Conservation (phyloP, 2,329 filamentous ascomycete genomes). For the Pyrenochaeta sp. region DNA sequence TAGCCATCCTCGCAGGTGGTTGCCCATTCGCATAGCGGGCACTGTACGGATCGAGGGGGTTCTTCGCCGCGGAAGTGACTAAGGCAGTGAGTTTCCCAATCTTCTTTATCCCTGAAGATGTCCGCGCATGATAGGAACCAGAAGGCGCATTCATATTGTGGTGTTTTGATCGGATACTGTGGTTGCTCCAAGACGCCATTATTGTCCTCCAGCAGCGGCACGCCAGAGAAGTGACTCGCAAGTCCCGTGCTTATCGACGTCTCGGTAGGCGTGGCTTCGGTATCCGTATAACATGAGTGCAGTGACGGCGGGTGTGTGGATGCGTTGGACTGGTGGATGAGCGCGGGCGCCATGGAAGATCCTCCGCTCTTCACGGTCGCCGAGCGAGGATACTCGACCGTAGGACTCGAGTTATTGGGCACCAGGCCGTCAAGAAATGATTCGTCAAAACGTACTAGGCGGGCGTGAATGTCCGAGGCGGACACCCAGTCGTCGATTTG, state of each 20-base stretch:
- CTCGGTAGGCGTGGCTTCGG: slow-evolving; percentile 35
- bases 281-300: slow-evolving; percentile 28
- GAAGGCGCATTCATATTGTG: slow-evolving; percentile 44
- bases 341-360: slow-evolving; percentile 45
- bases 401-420: slow-evolving; percentile 16
- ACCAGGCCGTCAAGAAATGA: slow-evolving; percentile 17
- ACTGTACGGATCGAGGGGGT: slow-evolving; percentile 39
- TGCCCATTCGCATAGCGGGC: slow-evolving; percentile 44
- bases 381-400: slow-evolving; percentile 22
- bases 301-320: slow-evolving; percentile 37
- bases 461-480: slow-evolving; percentile 31
- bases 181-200: slow-evolving; percentile 39
- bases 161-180: slow-evolving; percentile 7
- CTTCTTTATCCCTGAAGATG: slow-evolving; percentile 25
- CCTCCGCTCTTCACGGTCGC: slow-evolving; percentile 14
- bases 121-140: slow-evolving; percentile 44
- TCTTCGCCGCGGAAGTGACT: slow-evolving; percentile 45
- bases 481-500: slow-evolving; percentile 37
- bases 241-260: slow-evolving; percentile 38
- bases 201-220: slow-evolving; percentile 36
- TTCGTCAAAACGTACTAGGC: slow-evolving; percentile 32
- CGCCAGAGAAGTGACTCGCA: slow-evolving; percentile 28
- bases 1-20: slow-evolving; percentile 19
- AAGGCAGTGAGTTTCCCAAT: slow-evolving; percentile 44
- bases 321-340: slow-evolving; percentile 36